Evolutionary conservation across 345 rosid species (phyloP).

Genomic region (Aegle marmelos): DNA sequence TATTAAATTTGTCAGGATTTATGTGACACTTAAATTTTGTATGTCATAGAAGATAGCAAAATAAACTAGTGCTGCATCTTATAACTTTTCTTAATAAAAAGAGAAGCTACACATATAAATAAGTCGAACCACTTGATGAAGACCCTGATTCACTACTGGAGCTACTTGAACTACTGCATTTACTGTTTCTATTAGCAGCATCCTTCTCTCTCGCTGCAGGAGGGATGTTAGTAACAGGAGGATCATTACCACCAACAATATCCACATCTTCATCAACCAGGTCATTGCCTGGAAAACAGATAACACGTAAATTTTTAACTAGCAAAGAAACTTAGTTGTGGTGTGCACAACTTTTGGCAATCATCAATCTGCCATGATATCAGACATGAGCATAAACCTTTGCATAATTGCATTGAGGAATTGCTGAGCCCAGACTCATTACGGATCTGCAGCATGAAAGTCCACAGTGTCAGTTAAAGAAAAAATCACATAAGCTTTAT

Average conservation of each 20-base stretch:
- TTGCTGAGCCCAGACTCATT: constrained; percentile 68
- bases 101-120: neutral
- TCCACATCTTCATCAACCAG: constrained; percentile 70
- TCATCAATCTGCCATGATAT: neutral
- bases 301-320: constrained; percentile 18
- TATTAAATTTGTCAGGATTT: neutral
- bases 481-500: neutral
- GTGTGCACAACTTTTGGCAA: neutral
- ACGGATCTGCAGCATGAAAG: constrained; percentile 46
- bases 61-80: neutral
- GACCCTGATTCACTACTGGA: constrained; percentile 75
- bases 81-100: neutral
- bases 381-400: constrained; percentile 41
- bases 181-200: constrained; percentile 45
- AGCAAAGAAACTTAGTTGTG: neutral
- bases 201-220: constrained; percentile 62
- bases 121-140: constrained; percentile 65
- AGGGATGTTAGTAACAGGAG: constrained; percentile 48
- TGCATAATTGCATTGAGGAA: constrained; percentile 54
- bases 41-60: neutral
- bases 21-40: neutral
- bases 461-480: constrained; percentile 20
- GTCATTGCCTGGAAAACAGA: constrained; percentile 48
- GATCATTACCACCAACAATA: constrained; percentile 76
- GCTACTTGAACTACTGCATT: constrained; percentile 65